Conservation (phyloP, 257 asterid genomes). For the Nicotiana attenuata region DNA sequence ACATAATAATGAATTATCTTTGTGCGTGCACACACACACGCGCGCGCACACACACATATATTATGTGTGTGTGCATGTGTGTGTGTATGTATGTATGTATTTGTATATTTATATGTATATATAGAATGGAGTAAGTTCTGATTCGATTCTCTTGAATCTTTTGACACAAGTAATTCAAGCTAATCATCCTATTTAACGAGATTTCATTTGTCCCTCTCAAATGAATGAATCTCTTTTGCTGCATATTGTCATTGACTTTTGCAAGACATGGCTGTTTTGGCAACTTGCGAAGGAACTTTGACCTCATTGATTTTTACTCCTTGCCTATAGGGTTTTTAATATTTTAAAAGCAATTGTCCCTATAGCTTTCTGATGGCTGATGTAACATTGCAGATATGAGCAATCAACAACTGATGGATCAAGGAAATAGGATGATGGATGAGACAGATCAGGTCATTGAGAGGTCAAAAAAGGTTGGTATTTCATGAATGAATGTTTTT, state of each 20-base stretch:
- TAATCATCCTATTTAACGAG: neutral
- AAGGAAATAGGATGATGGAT: constrained; percentile 83
- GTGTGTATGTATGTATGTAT: no score
- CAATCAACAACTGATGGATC: constrained; percentile 83
- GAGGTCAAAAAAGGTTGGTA: constrained; percentile 72
- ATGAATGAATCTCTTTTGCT: neutral
- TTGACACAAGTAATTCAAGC: neutral
- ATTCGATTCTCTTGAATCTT: neutral
- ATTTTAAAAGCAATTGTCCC: constrained; percentile 12
- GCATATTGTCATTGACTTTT: neutral
- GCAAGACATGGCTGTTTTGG: neutral
- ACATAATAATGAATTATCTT: neutral
- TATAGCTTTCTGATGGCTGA: constrained; percentile 17
- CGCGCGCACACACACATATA: neutral
- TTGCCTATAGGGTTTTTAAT: neutral
- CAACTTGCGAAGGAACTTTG: neutral
- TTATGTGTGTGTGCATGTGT: neutral
- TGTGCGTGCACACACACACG: neutral
- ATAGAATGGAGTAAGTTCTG: neutral
- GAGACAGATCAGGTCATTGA: constrained; percentile 93
- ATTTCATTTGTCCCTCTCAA: neutral
- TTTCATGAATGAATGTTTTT: neutral
- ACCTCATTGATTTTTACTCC: neutral
- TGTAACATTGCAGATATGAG: constrained; percentile 66
- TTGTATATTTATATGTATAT: no score